Evolutionary conservation across 441 rosid species (phyloP).

Genomic region (Melastoma candidum): DNA sequence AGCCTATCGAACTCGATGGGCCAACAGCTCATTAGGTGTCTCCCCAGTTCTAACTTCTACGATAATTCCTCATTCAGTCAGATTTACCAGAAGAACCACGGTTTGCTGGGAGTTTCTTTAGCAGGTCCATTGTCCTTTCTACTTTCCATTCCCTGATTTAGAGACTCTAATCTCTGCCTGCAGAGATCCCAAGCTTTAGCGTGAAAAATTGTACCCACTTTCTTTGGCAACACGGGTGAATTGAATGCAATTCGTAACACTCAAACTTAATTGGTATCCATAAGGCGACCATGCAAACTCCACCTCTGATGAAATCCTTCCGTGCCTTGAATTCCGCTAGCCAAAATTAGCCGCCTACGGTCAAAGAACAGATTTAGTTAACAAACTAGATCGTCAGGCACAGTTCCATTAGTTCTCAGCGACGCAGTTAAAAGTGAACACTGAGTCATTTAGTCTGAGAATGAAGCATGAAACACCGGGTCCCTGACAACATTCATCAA

Average conservation of each 20-base stretch:
- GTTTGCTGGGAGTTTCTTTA: slow-evolving; percentile 26
- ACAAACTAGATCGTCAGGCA: not conserved
- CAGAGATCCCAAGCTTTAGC: slow-evolving; percentile 8
- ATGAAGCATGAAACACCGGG: too few relatives aligned
- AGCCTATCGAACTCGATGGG: too few relatives aligned
- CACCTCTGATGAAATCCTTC: slow-evolving; percentile 91
- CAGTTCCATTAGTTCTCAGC: too few relatives aligned
- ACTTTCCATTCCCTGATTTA: slow-evolving; percentile 58
- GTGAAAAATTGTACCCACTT: not conserved
- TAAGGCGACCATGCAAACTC: slow-evolving; percentile 89
- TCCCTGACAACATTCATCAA: not conserved
- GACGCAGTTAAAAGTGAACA: too few relatives aligned
- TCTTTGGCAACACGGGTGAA: not conserved
- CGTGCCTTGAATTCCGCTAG: slow-evolving; percentile 79
- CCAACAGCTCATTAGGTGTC: too few relatives aligned
- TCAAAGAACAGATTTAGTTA: not conserved
- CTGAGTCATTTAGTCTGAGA: too few relatives aligned
- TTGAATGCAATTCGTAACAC: not conserved
- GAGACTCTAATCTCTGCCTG: slow-evolving; percentile 64
- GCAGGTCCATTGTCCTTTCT: slow-evolving; percentile 36
- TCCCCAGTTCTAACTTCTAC: too few relatives aligned
- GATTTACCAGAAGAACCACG: slow-evolving; percentile 66
- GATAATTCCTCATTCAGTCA: too few relatives aligned
- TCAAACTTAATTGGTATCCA: slow-evolving; percentile 59
- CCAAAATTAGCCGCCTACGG: slow-evolving; percentile 79